Conservation (phyloP, 805 yeast species). For the Alloascoidea africana region DNA sequence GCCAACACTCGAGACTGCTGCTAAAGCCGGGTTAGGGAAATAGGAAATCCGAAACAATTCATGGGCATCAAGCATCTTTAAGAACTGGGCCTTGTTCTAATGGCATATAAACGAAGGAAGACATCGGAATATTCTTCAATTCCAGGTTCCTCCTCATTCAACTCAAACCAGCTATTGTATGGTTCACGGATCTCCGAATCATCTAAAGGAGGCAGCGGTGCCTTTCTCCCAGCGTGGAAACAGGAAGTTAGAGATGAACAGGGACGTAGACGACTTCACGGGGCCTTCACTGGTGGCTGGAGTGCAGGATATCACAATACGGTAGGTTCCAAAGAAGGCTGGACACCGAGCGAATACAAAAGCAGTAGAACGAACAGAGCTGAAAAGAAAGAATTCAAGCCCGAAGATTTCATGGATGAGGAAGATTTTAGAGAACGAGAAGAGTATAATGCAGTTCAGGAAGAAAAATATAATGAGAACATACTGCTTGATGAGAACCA, state of each 20-base stretch:
- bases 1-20: too few relatives aligned
- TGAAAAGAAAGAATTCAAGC: constrained; percentile 5
- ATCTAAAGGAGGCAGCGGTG: too few relatives aligned
- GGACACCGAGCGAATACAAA: constrained; percentile 15
- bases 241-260: constrained; percentile 12
- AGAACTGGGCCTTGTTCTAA: too few relatives aligned
- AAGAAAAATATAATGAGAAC: constrained; percentile 7
- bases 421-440: constrained; percentile 15
- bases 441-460: constrained; percentile 3
- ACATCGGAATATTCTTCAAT: too few relatives aligned
- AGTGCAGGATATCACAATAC: constrained; percentile 19
- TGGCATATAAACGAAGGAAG: too few relatives aligned
- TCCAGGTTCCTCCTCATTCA: too few relatives aligned
- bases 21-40: too few relatives aligned
- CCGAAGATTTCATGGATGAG: constrained; percentile 19
- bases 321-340: constrained; percentile 20
- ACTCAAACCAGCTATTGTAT: too few relatives aligned
- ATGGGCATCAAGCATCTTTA: too few relatives aligned
- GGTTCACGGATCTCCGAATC: too few relatives aligned
- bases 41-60: too few relatives aligned
- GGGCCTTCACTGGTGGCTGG: constrained; percentile 21
- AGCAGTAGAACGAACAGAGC: constrained; percentile 10
- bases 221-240: constrained; percentile 10
- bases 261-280: constrained; percentile 15
- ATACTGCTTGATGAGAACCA: constrained; percentile 5